Base-by-base conservation (phyloP, 2,329 filamentous ascomycete genomes). In the Stagonosporopsis tanaceti region DNA sequence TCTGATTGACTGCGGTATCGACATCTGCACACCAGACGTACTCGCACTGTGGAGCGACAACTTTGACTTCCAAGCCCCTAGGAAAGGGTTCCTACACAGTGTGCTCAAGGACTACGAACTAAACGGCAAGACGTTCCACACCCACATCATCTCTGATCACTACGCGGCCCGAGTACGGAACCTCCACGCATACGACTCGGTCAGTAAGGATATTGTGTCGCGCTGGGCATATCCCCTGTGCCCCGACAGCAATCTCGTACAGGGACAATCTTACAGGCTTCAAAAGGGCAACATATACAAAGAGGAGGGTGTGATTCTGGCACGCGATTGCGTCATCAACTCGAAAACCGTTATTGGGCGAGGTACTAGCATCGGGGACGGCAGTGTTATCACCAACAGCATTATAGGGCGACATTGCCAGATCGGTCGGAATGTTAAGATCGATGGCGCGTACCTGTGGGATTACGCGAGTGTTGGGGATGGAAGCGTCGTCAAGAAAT, bases 11-110 rank as follows among this genome's bases (percentile, higher is more conserved):
- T 93, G 92, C 67, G 91, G 92, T 50, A 95, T 99, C 70, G 95
- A 99, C 74, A 98, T 99, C 63, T 98, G 94, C 78, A 98, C 95
- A 1, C 93, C 94, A 0, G 95, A 98, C 72, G 93, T 97, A 8
- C 84, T 98, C 40, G 93, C 93, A 7, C 80, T 98, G 55, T 99
- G 95, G 92, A 95, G 93, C 8, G 95, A 99, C 78, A 97, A 93
- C 72, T 99, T 98, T 69, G 94, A 99, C 76, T 98, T 97, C 76
- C 93, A 97, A 74, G 84, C 93, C 7, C 92, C 94, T 1, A 86
- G 93, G 52, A 89, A 89, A 68, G 92, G 96, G 69, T 97, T 97
- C 69, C 79, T 99, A 34, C 91, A 93, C 73, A 93, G 93, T 57
- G 93, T 98, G 1, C 80, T 99, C 51, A 97, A 97, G 79, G 95